Evolutionary conservation across 495 filamentous ascomycete genomes (phyloP).

Genomic region (Letharia lupina): DNA sequence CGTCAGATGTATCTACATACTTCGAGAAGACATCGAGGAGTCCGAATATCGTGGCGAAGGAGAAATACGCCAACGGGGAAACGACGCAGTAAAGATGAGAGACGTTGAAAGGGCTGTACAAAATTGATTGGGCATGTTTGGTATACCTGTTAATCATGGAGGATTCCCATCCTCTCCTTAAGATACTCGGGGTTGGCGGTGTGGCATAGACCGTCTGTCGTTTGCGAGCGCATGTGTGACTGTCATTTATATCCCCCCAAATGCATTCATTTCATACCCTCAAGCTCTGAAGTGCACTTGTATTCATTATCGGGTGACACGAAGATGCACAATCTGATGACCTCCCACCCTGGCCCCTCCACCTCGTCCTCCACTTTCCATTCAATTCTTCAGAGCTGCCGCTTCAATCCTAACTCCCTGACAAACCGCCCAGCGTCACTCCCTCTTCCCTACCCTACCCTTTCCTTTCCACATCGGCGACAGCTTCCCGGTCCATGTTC

Average conservation of each 20-base stretch:
- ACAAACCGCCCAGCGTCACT: too few species aligned
- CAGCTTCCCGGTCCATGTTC: too few species aligned
- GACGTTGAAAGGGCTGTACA: neutral
- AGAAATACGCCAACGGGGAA: conserved; percentile 18
- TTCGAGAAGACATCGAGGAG: conserved; percentile 33
- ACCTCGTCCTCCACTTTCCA: too few species aligned
- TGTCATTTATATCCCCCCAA: neutral
- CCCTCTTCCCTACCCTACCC: too few species aligned
- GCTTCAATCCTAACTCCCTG: too few species aligned
- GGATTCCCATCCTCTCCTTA: neutral
- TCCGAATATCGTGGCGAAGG: conserved; percentile 20
- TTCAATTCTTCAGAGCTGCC: too few species aligned
- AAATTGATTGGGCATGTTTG: conserved; percentile 4
- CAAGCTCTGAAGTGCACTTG: too few species aligned
- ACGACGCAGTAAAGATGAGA: neutral
- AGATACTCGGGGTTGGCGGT: neutral
- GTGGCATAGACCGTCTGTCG: conserved; percentile 1
- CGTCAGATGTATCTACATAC: conserved; percentile 33
- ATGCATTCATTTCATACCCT: too few species aligned
- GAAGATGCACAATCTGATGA: too few species aligned
- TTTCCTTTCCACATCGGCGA: too few species aligned
- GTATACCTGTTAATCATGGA: neutral
- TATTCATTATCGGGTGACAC: too few species aligned
- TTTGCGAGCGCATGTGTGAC: neutral
- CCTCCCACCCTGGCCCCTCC: too few species aligned